Conservation (phyloP, 768 basidiomycete species). For the Termitomyces sp. region DNA sequence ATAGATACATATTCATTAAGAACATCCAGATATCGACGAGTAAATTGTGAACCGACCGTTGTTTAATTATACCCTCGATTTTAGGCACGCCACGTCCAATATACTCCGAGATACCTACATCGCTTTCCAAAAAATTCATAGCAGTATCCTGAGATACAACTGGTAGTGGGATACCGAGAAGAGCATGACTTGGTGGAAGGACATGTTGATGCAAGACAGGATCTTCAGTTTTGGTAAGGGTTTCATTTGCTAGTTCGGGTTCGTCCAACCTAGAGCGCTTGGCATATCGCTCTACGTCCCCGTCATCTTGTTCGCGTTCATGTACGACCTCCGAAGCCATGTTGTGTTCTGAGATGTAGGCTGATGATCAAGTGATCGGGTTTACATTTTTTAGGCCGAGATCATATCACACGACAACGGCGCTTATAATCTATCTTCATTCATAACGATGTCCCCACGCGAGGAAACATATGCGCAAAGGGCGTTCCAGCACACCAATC, state of each 20-base stretch:
- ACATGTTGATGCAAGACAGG: conserved; percentile 25
- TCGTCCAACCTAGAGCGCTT: conserved; percentile 38
- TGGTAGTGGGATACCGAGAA: conserved; percentile 56
- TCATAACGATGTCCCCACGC: conserved; percentile 26
- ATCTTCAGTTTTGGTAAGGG: background rate
- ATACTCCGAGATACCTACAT: conserved; percentile 91
- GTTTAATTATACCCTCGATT: conserved; percentile 94
- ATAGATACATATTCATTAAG: conserved; percentile 1
- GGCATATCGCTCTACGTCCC: conserved; percentile 33
- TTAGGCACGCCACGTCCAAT: conserved; percentile 61
- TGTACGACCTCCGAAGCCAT: conserved; percentile 33
- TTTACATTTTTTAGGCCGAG: conserved; percentile 10
- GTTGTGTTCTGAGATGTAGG: conserved; percentile 1
- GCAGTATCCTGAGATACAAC: conserved; percentile 40
- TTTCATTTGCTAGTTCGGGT: conserved; percentile 5
- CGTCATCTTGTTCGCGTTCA: conserved; percentile 49
- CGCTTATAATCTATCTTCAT: background rate
- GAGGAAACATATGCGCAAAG: conserved; percentile 58
- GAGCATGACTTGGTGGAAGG: conserved; percentile 70
- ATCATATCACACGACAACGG: conserved; percentile 8
- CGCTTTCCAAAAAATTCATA: conserved; percentile 63
- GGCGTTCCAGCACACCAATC: conserved; percentile 54
- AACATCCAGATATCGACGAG: background rate
- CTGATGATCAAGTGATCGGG: conserved; percentile 4
- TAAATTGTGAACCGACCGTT: conserved; percentile 53